Conservation (phyloP, 345 rosid genomes). For the Theobroma cacao region DNA sequence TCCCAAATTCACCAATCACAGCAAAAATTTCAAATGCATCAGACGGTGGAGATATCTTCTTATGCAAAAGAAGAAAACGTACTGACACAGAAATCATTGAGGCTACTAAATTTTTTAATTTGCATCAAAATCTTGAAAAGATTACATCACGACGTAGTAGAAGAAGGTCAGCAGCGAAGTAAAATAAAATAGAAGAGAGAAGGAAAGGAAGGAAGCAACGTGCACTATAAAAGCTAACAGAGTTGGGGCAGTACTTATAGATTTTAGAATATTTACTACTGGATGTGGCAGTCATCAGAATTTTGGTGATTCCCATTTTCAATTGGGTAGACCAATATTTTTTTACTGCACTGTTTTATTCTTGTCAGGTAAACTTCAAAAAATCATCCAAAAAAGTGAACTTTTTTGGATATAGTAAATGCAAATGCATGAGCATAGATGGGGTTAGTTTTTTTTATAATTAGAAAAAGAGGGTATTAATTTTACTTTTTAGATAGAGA, state of each 20-base stretch:
- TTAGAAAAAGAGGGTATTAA: too few species aligned
- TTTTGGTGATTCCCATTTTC: not conserved
- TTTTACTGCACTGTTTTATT: not conserved
- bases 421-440: too few species aligned
- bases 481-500: too few species aligned
- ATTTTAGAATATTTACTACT: not conserved
- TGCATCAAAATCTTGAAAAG: not conserved
- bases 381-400: too few species aligned
- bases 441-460: too few species aligned
- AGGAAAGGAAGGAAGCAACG: not conserved
- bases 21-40: not conserved
- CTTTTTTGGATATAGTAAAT: too few species aligned
- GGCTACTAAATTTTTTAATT: not conserved
- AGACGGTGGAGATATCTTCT: not conserved
- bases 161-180: not conserved
- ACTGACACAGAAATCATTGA: too few species aligned
- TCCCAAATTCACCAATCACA: not conserved
- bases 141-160: not conserved
- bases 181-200: not conserved
- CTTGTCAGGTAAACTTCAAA: not conserved
- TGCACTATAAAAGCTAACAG: not conserved
- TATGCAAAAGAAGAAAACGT: not conserved
- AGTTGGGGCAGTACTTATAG: not conserved
- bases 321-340: not conserved
- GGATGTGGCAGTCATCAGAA: constrained; percentile 1